Percentiles rank a stretch among this genome's conserved stretches.
Evolutionary conservation across 441 rosid species (phyloP).

Genomic region (Gossypium gossypioides): DNA sequence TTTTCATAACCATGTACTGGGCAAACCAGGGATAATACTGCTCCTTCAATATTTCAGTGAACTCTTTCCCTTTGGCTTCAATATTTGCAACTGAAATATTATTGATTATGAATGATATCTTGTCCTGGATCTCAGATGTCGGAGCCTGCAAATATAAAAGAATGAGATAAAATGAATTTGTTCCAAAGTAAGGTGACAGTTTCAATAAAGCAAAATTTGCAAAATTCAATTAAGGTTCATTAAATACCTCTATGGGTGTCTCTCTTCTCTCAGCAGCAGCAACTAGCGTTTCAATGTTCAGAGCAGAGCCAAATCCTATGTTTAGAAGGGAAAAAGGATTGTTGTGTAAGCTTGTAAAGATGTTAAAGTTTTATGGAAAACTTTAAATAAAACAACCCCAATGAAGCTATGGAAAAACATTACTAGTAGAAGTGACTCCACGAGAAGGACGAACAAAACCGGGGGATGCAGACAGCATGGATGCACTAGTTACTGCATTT

Average conservation of each 20-base stretch:
- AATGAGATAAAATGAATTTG: background rate
- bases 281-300: constrained; percentile 93
- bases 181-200: background rate
- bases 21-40: constrained; percentile 94
- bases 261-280: constrained; percentile 98
- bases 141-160: constrained; percentile 56
- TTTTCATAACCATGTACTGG: constrained; percentile 98
- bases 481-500: constrained; percentile 29
- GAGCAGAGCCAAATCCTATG: constrained; percentile 93
- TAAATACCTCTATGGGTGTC: constrained; percentile 70
- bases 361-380: background rate
- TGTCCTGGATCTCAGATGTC: constrained; percentile 75
- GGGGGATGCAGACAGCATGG: constrained; percentile 44
- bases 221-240: background rate
- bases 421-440: constrained; percentile 75
- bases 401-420: constrained; percentile 10
- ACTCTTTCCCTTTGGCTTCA: constrained; percentile 79
- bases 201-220: background rate
- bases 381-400: background rate
- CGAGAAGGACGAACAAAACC: constrained; percentile 67
- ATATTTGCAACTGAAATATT: constrained; percentile 76
- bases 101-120: constrained; percentile 80
- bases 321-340: background rate
- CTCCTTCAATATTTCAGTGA: constrained; percentile 71
- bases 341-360: background rate